These are phyloP conservation scores for Colletotrichum sansevieriae DNA, from an alignment of 2,329 filamentous ascomycete genomes.

Conservation along the genomic window DNA sequence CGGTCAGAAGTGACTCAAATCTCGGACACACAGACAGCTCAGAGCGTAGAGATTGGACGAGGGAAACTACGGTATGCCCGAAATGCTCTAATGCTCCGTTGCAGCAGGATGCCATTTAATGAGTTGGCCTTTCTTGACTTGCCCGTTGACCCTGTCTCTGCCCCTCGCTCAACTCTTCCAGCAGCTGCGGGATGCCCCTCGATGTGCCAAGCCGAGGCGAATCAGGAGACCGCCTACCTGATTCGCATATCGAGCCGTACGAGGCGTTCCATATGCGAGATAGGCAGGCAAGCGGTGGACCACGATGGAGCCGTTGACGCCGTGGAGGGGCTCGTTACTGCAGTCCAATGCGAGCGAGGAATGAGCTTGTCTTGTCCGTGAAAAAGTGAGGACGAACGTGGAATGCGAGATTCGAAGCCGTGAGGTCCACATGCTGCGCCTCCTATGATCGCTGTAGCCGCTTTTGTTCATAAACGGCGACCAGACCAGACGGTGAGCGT, in stretches of 20 bases:
- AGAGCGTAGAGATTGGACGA: slow-evolving; percentile 1
- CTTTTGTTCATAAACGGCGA: neutral
- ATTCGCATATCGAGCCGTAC: slow-evolving; percentile 2
- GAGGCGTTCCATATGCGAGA: neutral
- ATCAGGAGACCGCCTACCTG: slow-evolving; percentile 31
- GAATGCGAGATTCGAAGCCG: slow-evolving; percentile 18
- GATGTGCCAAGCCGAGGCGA: slow-evolving; percentile 22
- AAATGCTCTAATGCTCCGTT: neutral
- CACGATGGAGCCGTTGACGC: slow-evolving; percentile 18
- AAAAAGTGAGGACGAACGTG: neutral
- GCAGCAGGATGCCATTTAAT: slow-evolving; percentile 10
- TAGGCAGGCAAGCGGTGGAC: slow-evolving; percentile 19
- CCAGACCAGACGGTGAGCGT: neutral
- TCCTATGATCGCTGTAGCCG: neutral
- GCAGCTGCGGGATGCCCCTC: slow-evolving; percentile 18
- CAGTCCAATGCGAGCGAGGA: slow-evolving; percentile 7
- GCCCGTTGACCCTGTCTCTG: slow-evolving; percentile 6
- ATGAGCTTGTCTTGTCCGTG: slow-evolving; percentile 8
- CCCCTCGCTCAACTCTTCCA: slow-evolving; percentile 18
- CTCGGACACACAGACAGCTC: neutral
- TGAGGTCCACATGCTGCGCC: slow-evolving; percentile 12
- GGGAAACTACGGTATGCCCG: slow-evolving; percentile 10
- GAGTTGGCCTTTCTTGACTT: slow-evolving; percentile 24
- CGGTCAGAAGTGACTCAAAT: slow-evolving; percentile 11
- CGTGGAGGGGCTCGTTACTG: slow-evolving; percentile 13